These are phyloP conservation scores for Mortierella sp. DNA, from an alignment of 371 early-diverging fungal genomes.

Conservation along the genomic window DNA sequence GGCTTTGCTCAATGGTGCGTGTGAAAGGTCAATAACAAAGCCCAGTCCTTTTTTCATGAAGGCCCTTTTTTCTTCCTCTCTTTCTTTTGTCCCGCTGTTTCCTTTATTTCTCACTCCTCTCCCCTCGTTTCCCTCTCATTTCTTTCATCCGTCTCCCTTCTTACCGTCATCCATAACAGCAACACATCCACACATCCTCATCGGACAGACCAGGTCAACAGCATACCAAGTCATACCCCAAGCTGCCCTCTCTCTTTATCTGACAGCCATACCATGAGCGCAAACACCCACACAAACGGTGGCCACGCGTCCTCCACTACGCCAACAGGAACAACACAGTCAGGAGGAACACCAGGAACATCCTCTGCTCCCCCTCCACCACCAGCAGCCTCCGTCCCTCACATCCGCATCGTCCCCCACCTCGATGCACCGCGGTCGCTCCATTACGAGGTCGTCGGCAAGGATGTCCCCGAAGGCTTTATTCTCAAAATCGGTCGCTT, in stretches of 20 bases:
- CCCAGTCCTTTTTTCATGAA: neutral
- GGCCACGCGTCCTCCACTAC: neutral
- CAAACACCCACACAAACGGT: constrained; percentile 2
- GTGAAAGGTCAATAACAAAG: neutral
- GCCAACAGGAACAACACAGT: neutral
- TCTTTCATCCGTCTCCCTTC: neutral
- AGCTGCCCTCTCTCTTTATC: neutral
- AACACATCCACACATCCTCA: neutral
- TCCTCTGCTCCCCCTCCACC: neutral
- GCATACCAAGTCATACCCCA: neutral
- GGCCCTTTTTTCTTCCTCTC: neutral
- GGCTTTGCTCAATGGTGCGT: too few relatives aligned
- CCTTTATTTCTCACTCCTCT: neutral
- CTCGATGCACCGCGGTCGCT: constrained; percentile 82
- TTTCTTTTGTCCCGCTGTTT: neutral
- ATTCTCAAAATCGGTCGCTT: constrained; percentile 85
- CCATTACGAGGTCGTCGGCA: constrained; percentile 86
- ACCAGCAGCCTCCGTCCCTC: constrained; percentile 58
- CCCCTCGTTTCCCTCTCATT: neutral
- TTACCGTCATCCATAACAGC: neutral
- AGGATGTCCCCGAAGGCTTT: constrained; percentile 79
- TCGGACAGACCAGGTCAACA: neutral
- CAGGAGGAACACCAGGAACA: constrained; percentile 6
- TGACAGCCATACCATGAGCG: neutral
- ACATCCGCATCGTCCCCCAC: constrained; percentile 85